These are phyloP conservation scores for Wickerhamiella dianesei DNA, from an alignment of 805 yeast genomes.

Conservation along the genomic window DNA sequence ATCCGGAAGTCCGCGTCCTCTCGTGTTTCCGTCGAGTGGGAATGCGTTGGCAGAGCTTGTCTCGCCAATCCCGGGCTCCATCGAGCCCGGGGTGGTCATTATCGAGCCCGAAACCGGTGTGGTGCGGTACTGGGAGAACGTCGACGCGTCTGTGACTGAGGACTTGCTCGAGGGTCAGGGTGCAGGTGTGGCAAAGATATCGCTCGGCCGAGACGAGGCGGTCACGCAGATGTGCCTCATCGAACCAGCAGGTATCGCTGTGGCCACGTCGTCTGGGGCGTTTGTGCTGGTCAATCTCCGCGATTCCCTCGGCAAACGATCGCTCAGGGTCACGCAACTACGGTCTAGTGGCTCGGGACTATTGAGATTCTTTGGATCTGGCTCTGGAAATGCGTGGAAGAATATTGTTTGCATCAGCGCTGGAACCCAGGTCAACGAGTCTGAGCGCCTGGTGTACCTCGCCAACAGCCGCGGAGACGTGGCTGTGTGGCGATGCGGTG, in stretches of 20 bases:
- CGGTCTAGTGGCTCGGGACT: slow-evolving; percentile 5
- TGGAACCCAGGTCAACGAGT: slow-evolving; percentile 38
- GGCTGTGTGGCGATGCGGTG: slow-evolving; percentile 36
- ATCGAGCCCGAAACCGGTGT: slow-evolving; percentile 46
- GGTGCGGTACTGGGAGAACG: slow-evolving; percentile 58
- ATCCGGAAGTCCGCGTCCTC: not conserved
- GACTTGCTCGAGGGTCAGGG: slow-evolving; percentile 33
- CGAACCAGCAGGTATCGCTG: slow-evolving; percentile 61
- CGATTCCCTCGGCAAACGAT: slow-evolving; percentile 55
- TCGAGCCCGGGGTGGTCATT: slow-evolving; percentile 57
- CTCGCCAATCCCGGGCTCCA: slow-evolving; percentile 38
- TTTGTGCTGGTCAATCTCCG: slow-evolving; percentile 48
- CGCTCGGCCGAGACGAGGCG: slow-evolving; percentile 38
- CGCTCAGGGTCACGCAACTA: slow-evolving; percentile 19
- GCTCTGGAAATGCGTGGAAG: slow-evolving; percentile 14
- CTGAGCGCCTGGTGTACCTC: slow-evolving; percentile 32
- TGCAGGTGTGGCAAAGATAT: slow-evolving; percentile 29
- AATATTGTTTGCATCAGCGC: slow-evolving; percentile 46
- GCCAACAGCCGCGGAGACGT: slow-evolving; percentile 34
- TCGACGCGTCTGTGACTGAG: slow-evolving; percentile 54
- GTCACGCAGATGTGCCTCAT: slow-evolving; percentile 44
- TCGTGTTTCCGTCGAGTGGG: slow-evolving; percentile 10
- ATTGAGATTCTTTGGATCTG: slow-evolving; percentile 5
- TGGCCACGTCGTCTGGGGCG: slow-evolving; percentile 59
- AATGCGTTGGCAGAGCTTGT: slow-evolving; percentile 42